Conservation (phyloP, 108 stramenopile genomes). For the Cyclostephanos tholiformis region DNA sequence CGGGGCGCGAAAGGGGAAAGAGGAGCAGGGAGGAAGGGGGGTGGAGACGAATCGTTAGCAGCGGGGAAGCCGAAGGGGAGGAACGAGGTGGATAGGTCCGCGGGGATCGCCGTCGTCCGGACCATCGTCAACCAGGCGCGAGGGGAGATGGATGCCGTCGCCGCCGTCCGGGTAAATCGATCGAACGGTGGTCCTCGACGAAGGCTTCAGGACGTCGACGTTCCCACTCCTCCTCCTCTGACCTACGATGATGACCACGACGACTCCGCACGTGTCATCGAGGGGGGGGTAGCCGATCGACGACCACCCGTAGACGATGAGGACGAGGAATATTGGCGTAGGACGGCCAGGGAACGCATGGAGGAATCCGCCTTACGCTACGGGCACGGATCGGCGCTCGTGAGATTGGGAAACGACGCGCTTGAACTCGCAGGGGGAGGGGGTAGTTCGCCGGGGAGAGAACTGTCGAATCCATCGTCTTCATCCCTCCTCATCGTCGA, state of each 20-base stretch:
- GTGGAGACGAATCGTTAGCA: no score
- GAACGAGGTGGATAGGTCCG: conserved; percentile 28
- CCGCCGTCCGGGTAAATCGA: conserved; percentile 3
- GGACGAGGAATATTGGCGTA: conserved; percentile 36
- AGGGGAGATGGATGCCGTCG: conserved; percentile 13
- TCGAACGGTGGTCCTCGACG: neutral
- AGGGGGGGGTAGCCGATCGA: neutral
- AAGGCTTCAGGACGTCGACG: no score
- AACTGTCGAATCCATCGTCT: neutral
- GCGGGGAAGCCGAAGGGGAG: no score
- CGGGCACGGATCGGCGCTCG: conserved; percentile 61
- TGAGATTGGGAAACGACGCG: conserved; percentile 63
- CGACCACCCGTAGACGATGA: neutral
- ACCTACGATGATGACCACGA: conserved; percentile 7
- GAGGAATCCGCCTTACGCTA: conserved; percentile 65
- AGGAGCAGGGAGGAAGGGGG: no score
- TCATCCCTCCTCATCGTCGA: conserved; percentile 14
- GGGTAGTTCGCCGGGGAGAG: neutral
- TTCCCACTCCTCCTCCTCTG: no score
- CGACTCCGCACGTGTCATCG: neutral
- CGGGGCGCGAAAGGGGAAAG: no score
- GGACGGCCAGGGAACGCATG: conserved; percentile 40
- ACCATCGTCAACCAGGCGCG: conserved; percentile 71
- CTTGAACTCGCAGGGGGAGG: conserved; percentile 41
- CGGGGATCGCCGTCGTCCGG: conserved; percentile 67